Conservation (phyloP, 2,329 filamentous ascomycete genomes). For the Periconia sp. region DNA sequence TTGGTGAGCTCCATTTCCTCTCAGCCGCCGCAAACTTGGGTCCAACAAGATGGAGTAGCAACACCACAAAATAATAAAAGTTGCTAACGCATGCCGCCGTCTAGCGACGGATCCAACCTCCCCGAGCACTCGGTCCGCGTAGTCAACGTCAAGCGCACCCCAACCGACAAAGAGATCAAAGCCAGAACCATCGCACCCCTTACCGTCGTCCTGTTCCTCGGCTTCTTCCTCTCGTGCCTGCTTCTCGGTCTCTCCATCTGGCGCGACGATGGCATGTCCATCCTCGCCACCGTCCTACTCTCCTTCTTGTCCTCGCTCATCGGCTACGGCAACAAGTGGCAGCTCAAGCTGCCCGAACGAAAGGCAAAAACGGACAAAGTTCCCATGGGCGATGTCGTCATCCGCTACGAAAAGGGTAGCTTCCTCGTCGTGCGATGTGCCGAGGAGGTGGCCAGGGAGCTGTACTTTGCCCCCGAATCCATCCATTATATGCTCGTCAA, state of each 20-base stretch:
- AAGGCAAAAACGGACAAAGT: constrained; percentile 31
- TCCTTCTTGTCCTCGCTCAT: constrained; percentile 54
- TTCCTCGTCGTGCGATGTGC: constrained; percentile 53
- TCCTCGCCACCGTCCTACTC: constrained; percentile 51
- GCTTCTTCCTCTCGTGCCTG: constrained; percentile 46
- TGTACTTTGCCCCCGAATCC: constrained; percentile 55
- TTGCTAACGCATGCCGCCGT: background rate
- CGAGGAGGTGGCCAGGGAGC: constrained; percentile 53
- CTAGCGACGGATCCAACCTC: constrained; percentile 40
- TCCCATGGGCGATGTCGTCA: constrained; percentile 50
- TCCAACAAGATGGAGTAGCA: no score
- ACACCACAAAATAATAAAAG: no score
- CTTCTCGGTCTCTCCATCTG: constrained; percentile 50
- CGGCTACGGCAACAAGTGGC: constrained; percentile 55
- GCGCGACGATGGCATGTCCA: constrained; percentile 53
- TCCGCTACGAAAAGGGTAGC: constrained; percentile 54
- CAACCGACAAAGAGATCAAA: constrained; percentile 38
- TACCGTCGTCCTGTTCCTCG: constrained; percentile 48
- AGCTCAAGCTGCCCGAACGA: constrained; percentile 45
- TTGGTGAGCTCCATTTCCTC: constrained; percentile 38
- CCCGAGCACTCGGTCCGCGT: constrained; percentile 45
- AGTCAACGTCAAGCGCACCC: constrained; percentile 40
- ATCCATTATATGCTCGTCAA: constrained; percentile 50
- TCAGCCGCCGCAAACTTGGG: background rate
- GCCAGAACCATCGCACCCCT: constrained; percentile 50